A percentile compares a stretch with the other conserved stretches of the same genome.
These are phyloP conservation scores for Aspergillus kassunensis DNA, from an alignment of 495 filamentous ascomycete genomes.

Conservation along the genomic window DNA sequence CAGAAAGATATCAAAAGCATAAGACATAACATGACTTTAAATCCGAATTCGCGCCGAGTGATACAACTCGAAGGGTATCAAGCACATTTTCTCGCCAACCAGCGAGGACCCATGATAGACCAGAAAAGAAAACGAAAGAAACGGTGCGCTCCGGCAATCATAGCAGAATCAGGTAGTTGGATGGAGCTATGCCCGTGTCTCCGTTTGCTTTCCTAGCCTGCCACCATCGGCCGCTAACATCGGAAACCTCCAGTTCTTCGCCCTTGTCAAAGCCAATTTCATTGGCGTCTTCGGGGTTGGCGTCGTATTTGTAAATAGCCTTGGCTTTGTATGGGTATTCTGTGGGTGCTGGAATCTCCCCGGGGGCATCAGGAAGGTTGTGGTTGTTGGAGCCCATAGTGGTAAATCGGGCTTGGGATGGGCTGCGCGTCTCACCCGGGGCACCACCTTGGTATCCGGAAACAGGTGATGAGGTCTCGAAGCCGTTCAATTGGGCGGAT, in stretches of 20 bases:
- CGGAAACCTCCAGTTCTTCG: slow-evolving; percentile 93
- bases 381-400: slow-evolving; percentile 29
- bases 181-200: slow-evolving; percentile 95
- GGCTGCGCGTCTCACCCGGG: slow-evolving; percentile 55
- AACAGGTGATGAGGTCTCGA: slow-evolving; percentile 92
- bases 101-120: slow-evolving; percentile 23
- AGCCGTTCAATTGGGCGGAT: slow-evolving; percentile 86
- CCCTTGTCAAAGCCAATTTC: slow-evolving; percentile 97
- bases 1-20: slow-evolving; percentile 29
- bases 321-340: slow-evolving; percentile 97
- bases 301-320: slow-evolving; percentile 98
- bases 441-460: slow-evolving; percentile 68
- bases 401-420: slow-evolving; percentile 56
- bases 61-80: slow-evolving; percentile 49
- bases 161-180: slow-evolving; percentile 96
- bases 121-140: slow-evolving; percentile 22
- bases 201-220: slow-evolving; percentile 93
- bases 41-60: slow-evolving; percentile 39
- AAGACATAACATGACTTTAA: slow-evolving; percentile 41
- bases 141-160: slow-evolving; percentile 43
- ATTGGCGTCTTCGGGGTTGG: slow-evolving; percentile 96
- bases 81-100: slow-evolving; percentile 32
- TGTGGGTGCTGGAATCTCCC: slow-evolving; percentile 71
- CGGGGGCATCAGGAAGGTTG: slow-evolving; percentile 22
- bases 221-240: slow-evolving; percentile 98